Evolutionary conservation across 306 rosid genomes (phyloP).

Genomic region (Geum urbanum): DNA sequence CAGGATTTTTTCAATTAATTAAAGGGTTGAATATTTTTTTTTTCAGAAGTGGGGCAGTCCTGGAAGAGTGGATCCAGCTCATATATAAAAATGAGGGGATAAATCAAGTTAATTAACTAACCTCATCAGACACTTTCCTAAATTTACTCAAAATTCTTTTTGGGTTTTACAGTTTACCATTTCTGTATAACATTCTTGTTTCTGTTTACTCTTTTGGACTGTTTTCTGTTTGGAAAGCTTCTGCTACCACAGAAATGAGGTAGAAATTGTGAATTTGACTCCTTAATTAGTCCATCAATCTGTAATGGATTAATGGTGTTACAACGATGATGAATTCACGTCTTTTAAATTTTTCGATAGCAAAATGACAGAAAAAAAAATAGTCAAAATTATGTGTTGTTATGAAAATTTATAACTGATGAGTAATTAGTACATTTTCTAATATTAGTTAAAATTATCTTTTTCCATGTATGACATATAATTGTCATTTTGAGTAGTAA

Average conservation of each 20-base stretch:
- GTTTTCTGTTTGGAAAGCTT: not conserved
- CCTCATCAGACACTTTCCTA: conserved; percentile 24
- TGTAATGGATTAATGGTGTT: too few species aligned
- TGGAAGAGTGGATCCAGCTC: conserved; percentile 95
- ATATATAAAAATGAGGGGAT: conserved; percentile 18
- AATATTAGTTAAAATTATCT: not conserved
- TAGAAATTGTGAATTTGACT: not conserved
- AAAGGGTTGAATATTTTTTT: conserved; percentile 29
- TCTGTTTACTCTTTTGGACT: conserved; percentile 5
- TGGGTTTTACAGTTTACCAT: not conserved
- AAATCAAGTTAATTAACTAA: conserved; percentile 31
- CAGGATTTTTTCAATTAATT: conserved; percentile 15
- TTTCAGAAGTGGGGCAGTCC: conserved; percentile 49
- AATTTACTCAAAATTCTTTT: conserved; percentile 22
- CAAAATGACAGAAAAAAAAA: too few species aligned
- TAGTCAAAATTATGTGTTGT: too few species aligned
- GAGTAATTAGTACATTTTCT: not conserved
- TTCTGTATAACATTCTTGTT: not conserved
- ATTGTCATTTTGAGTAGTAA: not conserved
- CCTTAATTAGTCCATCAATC: too few species aligned
- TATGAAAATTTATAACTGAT: not conserved
- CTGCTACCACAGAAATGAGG: not conserved
- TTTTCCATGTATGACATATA: not conserved
- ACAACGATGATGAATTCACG: too few species aligned
- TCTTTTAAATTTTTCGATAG: too few species aligned